Conservation (phyloP, 2,329 filamentous ascomycete genomes). For the Cryoendolithus antarcticus region DNA sequence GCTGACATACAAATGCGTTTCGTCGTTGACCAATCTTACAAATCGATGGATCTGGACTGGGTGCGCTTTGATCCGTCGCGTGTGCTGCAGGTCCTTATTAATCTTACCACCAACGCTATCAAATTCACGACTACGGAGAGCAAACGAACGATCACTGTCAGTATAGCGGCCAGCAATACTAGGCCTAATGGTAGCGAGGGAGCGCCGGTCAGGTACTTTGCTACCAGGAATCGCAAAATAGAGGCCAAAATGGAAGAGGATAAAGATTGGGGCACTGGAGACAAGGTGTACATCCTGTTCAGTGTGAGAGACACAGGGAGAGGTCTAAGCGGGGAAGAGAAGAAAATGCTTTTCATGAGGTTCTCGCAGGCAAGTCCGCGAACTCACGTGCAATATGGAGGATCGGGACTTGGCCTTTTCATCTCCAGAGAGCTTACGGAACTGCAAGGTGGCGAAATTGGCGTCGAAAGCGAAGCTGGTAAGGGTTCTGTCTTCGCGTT, state of each 20-base stretch:
- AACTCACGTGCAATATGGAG: slow-evolving; percentile 68
- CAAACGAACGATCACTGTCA: slow-evolving; percentile 52
- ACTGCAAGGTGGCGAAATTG: slow-evolving; percentile 68
- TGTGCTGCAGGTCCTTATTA: slow-evolving; percentile 68
- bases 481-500: slow-evolving; percentile 65
- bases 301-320: slow-evolving; percentile 67
- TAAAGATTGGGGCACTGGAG: slow-evolving; percentile 57
- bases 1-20: slow-evolving; percentile 57
- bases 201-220: slow-evolving; percentile 47
- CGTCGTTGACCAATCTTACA: slow-evolving; percentile 51
- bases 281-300: slow-evolving; percentile 55
- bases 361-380: slow-evolving; percentile 67
- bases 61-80: slow-evolving; percentile 63
- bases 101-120: slow-evolving; percentile 67
- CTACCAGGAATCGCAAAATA: slow-evolving; percentile 37
- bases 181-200: slow-evolving; percentile 34
- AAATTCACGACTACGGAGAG: slow-evolving; percentile 62
- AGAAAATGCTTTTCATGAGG: slow-evolving; percentile 61
- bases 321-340: slow-evolving; percentile 52
- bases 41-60: slow-evolving; percentile 47
- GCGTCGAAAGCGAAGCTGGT: slow-evolving; percentile 54
- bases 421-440: slow-evolving; percentile 71
- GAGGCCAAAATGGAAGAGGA: slow-evolving; percentile 34
- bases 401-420: slow-evolving; percentile 66
- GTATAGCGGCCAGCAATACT: slow-evolving; percentile 49